Base-by-base conservation (phyloP, 2,329 filamentous ascomycete species). In the Sporothrix dimorphospora region DNA sequence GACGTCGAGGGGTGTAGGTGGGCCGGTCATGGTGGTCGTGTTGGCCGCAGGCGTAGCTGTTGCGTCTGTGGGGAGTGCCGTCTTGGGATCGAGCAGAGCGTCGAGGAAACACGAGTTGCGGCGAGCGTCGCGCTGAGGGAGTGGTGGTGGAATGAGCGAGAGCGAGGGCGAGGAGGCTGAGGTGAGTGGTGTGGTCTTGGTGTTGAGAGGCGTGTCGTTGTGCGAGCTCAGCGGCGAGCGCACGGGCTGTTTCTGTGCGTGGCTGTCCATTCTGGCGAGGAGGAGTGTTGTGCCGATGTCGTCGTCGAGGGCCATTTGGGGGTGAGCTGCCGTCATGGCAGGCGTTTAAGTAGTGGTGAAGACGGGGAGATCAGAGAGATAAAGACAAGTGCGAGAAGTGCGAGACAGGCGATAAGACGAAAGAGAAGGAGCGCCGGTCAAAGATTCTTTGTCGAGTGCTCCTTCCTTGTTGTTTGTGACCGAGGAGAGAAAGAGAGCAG, bases 1-100 rank as follows among this genome's bases (percentile, higher is more conserved):
- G 72, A 88, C 77, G 72, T 89, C 86, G 78, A 90, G 88, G 6
- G 88, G 86, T 1, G 78, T 78, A 27, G 82, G 80, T 63, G 83
- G 80, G 16, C 81, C 77, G 34, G 80, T 72, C 69, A 14, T 51
- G 40, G 40, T 21, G 27, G 40, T 24, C 79, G 78, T 75, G 76
- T 79, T 59, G 11, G 70, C 16, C 1, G 34, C 38, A 14, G 63
- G 24, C 16, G 42, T 55, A 2, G 21, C 34, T 7, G 71, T 53
- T 9, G 57, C 42, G 9, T 27, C 38, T 45, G 38, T 24, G 3
- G 38, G 12, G 38, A 65, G 59, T 45, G 69, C n/a, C 5, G 68
- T 49, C 9, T 53, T 47, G 27, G 51, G 59, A 9, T 71, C 78
- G 77, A 77, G 75, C 71, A 79, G 74, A 71, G 76, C 80, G 74